These are phyloP conservation scores for Pyrus pyrifolia DNA, from an alignment of 306 rosid species.

Conservation along the genomic window DNA sequence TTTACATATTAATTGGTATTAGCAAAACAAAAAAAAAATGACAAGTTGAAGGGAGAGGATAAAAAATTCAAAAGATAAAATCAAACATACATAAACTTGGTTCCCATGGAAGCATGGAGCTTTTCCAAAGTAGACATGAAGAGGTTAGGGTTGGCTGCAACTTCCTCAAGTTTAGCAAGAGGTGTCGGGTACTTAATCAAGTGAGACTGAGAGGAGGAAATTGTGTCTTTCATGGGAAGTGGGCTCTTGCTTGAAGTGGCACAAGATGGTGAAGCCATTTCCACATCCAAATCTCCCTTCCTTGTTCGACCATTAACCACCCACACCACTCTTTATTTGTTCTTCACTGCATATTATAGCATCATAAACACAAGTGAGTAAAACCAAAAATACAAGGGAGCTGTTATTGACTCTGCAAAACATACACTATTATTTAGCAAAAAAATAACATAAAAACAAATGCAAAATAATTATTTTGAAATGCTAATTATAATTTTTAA, in stretches of 20 bases:
- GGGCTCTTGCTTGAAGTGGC: constrained; percentile 26
- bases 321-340: constrained; percentile 10
- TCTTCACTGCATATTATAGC: constrained; percentile 11
- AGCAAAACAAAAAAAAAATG: neutral
- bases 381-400: neutral
- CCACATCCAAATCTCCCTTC: constrained; percentile 14
- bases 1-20: neutral
- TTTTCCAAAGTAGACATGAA: constrained; percentile 63
- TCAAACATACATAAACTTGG: constrained; percentile 73
- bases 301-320: constrained; percentile 25
- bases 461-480: too few species aligned
- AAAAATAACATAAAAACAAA: too few species aligned
- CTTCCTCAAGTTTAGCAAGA: constrained; percentile 49
- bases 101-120: constrained; percentile 63
- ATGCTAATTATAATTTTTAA: too few species aligned
- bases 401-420: too few species aligned
- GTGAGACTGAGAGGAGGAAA: constrained; percentile 2
- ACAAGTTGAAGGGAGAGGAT: neutral
- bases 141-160: constrained; percentile 41
- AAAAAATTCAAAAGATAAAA: neutral
- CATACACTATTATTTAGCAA: too few species aligned
- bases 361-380: constrained; percentile 3
- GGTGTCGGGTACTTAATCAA: constrained; percentile 49
- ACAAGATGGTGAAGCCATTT: constrained; percentile 69
- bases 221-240: constrained; percentile 33